These are phyloP conservation scores for Cucurbita pepo DNA, from an alignment of 306 rosid species.

Conservation along the genomic window DNA sequence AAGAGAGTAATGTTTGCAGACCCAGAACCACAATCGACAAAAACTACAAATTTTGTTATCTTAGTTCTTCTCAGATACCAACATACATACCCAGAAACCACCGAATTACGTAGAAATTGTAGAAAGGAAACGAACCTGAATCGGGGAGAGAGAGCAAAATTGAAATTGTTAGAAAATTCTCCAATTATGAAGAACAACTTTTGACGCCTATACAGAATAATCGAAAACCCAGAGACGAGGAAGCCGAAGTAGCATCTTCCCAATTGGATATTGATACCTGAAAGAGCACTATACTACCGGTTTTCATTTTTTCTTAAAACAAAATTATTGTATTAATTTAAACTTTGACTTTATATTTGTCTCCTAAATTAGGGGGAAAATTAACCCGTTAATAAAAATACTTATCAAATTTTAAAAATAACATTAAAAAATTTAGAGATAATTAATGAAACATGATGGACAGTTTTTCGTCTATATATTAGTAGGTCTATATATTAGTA, in stretches of 20 bases:
- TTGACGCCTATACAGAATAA: background rate
- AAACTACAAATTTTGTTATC: background rate
- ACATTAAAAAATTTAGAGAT: too few species aligned
- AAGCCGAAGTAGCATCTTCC: background rate
- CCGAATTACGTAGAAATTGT: background rate
- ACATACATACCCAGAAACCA: background rate
- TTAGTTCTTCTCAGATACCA: background rate
- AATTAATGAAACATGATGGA: too few species aligned
- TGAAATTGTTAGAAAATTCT: background rate
- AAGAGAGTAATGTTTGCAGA: background rate
- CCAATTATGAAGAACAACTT: background rate
- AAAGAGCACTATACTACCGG: background rate
- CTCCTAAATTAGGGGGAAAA: too few species aligned
- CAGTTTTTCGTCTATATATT: too few species aligned
- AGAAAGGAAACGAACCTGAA: background rate
- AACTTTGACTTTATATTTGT: too few species aligned
- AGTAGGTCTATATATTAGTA: too few species aligned
- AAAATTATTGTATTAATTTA: too few species aligned
- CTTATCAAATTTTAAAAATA: too few species aligned
- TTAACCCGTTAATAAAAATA: too few species aligned
- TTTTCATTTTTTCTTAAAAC: too few species aligned
- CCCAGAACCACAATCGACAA: background rate
- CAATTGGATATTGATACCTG: background rate
- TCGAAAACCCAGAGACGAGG: background rate
- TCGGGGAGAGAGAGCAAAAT: background rate